phyloP scores from a whole-genome alignment of 768 basidiomycete genomes.

The Suillus subalutaceus region DNA sequence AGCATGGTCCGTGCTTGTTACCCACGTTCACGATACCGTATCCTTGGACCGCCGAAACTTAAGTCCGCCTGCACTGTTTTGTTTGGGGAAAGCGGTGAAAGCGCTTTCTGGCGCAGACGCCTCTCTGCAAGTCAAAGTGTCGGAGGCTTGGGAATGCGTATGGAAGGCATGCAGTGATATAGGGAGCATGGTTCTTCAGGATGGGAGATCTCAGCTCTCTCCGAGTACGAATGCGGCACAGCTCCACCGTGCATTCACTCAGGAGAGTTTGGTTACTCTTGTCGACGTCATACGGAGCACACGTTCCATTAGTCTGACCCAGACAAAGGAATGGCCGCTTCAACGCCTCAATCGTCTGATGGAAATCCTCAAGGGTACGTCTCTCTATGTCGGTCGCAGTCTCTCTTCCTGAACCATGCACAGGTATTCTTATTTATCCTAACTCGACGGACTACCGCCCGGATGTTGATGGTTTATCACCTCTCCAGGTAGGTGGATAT shows the following conservation, averaged over 20 bases:
- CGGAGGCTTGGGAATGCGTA: slow-evolving; percentile 57
- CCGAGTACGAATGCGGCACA: slow-evolving; percentile 15
- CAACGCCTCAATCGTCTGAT: slow-evolving; percentile 69
- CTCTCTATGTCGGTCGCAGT: slow-evolving; percentile 6
- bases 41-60: slow-evolving; percentile 66
- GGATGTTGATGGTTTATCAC: slow-evolving; percentile 80
- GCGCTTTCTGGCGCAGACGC: slow-evolving; percentile 46
- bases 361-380: slow-evolving; percentile 72
- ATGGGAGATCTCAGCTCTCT: slow-evolving; percentile 18
- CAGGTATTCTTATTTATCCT: slow-evolving; percentile 78
- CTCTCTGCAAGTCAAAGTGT: slow-evolving; percentile 39
- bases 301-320: slow-evolving; percentile 50
- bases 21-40: slow-evolving; percentile 69
- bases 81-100: slow-evolving; percentile 77
- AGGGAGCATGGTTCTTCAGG: slow-evolving; percentile 53
- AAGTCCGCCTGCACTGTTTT: slow-evolving; percentile 81
- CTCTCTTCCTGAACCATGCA: not conserved
- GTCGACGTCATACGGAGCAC: slow-evolving; percentile 71
- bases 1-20: slow-evolving; percentile 77
- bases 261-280: slow-evolving; percentile 84
- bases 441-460: slow-evolving; percentile 85
- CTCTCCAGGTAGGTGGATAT: slow-evolving; percentile 63
- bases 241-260: slow-evolving; percentile 36
- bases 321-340: slow-evolving; percentile 65
- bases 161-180: slow-evolving; percentile 75